phyloP scores from a whole-genome alignment of 805 yeast genomes.

The Candida ovalis region DNA sequence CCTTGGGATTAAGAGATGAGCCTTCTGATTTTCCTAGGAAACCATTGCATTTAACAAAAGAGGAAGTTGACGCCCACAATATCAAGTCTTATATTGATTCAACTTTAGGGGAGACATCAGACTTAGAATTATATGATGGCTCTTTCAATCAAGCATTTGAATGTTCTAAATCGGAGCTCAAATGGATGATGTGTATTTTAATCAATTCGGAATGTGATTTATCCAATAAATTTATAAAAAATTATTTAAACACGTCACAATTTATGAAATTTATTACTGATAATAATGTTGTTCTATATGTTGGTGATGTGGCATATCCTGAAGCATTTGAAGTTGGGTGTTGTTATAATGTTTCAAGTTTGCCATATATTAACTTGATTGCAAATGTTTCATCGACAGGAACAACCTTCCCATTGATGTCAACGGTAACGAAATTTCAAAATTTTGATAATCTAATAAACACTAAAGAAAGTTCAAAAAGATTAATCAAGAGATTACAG shows the following conservation, averaged over 20 bases:
- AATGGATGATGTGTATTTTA: slow-evolving; percentile 52
- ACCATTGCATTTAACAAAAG: slow-evolving; percentile 23
- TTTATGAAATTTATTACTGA: slow-evolving; percentile 37
- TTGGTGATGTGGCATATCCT: slow-evolving; percentile 58
- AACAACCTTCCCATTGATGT: slow-evolving; percentile 45
- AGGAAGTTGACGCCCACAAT: slow-evolving; percentile 14
- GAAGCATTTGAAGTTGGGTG: slow-evolving; percentile 67
- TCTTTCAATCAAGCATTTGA: slow-evolving; percentile 42
- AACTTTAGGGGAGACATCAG: slow-evolving; percentile 23
- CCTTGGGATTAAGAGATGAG: slow-evolving; percentile 26
- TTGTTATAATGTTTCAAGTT: slow-evolving; percentile 44
- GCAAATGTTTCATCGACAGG: slow-evolving; percentile 55
- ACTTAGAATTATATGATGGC: slow-evolving; percentile 28
- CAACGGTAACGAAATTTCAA: slow-evolving; percentile 43
- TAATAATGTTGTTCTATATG: slow-evolving; percentile 52
- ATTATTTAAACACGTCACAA: slow-evolving; percentile 41
- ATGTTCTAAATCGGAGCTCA: slow-evolving; percentile 36
- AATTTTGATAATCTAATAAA: slow-evolving; percentile 21
- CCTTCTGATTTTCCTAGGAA: slow-evolving; percentile 30
- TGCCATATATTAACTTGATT: slow-evolving; percentile 53
- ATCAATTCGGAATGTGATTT: slow-evolving; percentile 42
- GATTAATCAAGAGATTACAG: slow-evolving; percentile 34
- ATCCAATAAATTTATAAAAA: slow-evolving; percentile 40
- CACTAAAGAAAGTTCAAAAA: slow-evolving; percentile 17
- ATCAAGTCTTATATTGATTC: slow-evolving; percentile 16